phyloP scores from a whole-genome alignment of 2,329 filamentous ascomycete genomes.

The Xylaria sp. region DNA sequence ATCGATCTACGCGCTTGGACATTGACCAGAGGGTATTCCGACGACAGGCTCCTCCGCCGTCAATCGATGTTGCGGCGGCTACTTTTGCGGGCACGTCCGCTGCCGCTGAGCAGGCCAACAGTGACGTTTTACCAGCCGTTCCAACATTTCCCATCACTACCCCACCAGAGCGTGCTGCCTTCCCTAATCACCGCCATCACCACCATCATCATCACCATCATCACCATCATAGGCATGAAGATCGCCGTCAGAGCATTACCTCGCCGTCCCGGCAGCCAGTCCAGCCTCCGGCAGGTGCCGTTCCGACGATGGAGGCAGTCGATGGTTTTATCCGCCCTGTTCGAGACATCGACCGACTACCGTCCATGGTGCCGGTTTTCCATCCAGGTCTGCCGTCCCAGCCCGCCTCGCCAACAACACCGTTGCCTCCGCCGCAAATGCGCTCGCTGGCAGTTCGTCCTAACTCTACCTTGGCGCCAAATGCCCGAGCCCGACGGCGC shows the following conservation, averaged over 20 bases:
- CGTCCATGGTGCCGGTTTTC: slow-evolving; percentile 75
- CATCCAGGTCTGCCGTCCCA: slow-evolving; percentile 78
- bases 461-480: slow-evolving; percentile 55
- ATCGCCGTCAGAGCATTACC: slow-evolving; percentile 48
- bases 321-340: slow-evolving; percentile 81
- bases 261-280: slow-evolving; percentile 56
- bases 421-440: slow-evolving; percentile 68
- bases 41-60: slow-evolving; percentile 80
- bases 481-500: slow-evolving; percentile 64
- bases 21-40: slow-evolving; percentile 65
- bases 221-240: slow-evolving; percentile 52
- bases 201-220: slow-evolving; percentile 52
- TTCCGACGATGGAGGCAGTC: slow-evolving; percentile 67
- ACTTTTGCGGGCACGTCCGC: slow-evolving; percentile 50
- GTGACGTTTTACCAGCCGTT: slow-evolving; percentile 63
- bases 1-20: slow-evolving; percentile 56
- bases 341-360: slow-evolving; percentile 79
- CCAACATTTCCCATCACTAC: slow-evolving; percentile 68
- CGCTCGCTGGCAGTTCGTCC: slow-evolving; percentile 59
- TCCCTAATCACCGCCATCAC: slow-evolving; percentile 54
- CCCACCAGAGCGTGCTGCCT: slow-evolving; percentile 70
- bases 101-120: slow-evolving; percentile 42
- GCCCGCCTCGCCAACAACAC: slow-evolving; percentile 88
- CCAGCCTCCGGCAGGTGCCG: slow-evolving; percentile 69
- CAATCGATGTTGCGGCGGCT: slow-evolving; percentile 73